Base-by-base conservation (phyloP, 192 early-diverging fungal species). In the Backusella australiensis region DNA sequence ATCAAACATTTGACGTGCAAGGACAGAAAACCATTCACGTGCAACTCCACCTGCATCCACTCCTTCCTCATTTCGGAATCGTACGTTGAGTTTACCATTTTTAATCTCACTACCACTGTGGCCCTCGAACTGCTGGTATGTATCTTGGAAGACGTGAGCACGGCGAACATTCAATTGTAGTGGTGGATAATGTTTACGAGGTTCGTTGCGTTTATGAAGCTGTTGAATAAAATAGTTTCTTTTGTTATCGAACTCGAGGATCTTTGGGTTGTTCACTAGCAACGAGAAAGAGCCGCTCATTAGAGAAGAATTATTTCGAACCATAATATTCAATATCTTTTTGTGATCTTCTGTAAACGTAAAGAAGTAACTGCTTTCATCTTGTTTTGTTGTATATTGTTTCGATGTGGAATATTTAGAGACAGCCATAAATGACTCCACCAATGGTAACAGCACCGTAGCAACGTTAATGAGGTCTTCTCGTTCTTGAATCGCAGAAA, bases 401-500 rank as follows among this genome's bases (percentile, higher is more conserved):
- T 83, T 78, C 34, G 82, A 74, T 26, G 81, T 81, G 23, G 92
- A 92, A 42, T 96, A 96, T 86, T 95, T 97, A 46, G 94, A 96
- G n/a, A 99, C 94, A n/a, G 98, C 96, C 96, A 99, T 97, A 73
- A 97, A 97, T 7, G 94, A 92, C 85, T 99, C 97, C 77, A 99
- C 96, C 29, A 96, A 80, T 23, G 97, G 97, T 49, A 99, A 80
- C 6, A 99, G 79, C 21, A 97, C 93, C 0, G 97, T 97, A 0
- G 94, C 95, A 6, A 97, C 92, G 74, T 96, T 91, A 23, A 93
- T 89, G 79, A 97, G 86, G 46, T 96, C 94, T 8, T 90, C 82
- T 44, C 92, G 89, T 26, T 92, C 87, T 36, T 89, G 88, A 69
- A 96, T 94, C 52, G 88, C 72, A 12, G 84, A 80, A 70, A 99